These are phyloP conservation scores for Porodaedalea pini DNA, from an alignment of 1,284 basidiomycete genomes.

Conservation along the genomic window DNA sequence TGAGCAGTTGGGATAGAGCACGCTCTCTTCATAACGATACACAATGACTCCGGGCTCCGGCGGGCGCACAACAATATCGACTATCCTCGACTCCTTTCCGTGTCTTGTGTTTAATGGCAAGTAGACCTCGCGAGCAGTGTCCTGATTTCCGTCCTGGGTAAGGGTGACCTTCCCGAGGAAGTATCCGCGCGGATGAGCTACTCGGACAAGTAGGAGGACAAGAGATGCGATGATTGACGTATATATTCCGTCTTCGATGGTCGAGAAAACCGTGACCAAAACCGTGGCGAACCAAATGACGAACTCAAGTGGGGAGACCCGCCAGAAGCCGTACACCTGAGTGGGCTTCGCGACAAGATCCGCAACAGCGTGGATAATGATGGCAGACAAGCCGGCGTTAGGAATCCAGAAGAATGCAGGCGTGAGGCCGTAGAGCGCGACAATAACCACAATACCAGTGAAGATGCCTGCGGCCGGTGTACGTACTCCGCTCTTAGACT, in stretches of 20 bases:
- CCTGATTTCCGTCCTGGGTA: slow-evolving; percentile 32
- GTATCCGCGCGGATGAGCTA: slow-evolving; percentile 88
- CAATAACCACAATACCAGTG: slow-evolving; percentile 85
- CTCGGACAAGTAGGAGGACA: slow-evolving; percentile 81
- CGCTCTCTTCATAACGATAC: slow-evolving; percentile 92
- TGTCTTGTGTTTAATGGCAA: slow-evolving; percentile 66
- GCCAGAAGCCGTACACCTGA: slow-evolving; percentile 92
- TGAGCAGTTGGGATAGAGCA: slow-evolving; percentile 91
- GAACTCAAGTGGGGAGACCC: slow-evolving; percentile 90
- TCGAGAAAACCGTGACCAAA: slow-evolving; percentile 82
- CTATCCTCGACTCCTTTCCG: slow-evolving; percentile 11
- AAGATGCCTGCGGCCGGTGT: slow-evolving; percentile 90
- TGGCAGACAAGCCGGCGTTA: slow-evolving; percentile 75
- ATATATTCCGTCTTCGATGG: slow-evolving; percentile 95
- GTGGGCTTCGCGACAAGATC: slow-evolving; percentile 87
- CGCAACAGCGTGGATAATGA: slow-evolving; percentile 95
- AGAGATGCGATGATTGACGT: slow-evolving; percentile 80
- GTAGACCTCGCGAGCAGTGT: slow-evolving; percentile 72
- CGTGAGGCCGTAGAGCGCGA: slow-evolving; percentile 92
- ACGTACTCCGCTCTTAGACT: slow-evolving; percentile 94
- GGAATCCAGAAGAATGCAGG: slow-evolving; percentile 90
- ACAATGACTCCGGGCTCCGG: slow-evolving; percentile 87
- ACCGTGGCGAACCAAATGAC: slow-evolving; percentile 90
- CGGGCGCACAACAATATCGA: slow-evolving; percentile 62
- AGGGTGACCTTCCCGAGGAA: slow-evolving; percentile 79